A percentile compares a stretch with the other conserved stretches of the same genome.
Evolutionary conservation across 208 protist genomes (phyloP).

Genomic region (Acanthamoeba castellanii): DNA sequence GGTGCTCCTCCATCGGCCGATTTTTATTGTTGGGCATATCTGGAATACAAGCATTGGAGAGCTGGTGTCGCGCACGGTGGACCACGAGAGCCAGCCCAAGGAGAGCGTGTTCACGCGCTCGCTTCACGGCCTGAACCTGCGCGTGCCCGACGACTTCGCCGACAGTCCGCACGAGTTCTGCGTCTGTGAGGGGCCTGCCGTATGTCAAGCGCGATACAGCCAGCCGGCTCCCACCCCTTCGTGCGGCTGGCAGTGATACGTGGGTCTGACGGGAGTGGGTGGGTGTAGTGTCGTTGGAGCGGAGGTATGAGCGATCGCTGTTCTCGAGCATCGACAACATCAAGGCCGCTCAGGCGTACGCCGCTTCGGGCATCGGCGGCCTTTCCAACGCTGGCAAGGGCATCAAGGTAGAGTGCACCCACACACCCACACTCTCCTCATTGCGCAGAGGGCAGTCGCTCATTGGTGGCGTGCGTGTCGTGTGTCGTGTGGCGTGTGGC

Average conservation of each 20-base stretch:
- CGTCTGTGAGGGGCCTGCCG: not conserved
- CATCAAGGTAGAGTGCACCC: slow-evolving; percentile 19
- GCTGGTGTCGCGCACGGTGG: not conserved
- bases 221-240: too few relatives aligned
- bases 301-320: not conserved
- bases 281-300: not conserved
- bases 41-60: too few relatives aligned
- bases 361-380: not conserved
- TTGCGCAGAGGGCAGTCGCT: too few relatives aligned
- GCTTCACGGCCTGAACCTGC: not conserved
- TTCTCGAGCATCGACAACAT: not conserved
- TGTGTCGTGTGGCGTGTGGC: not conserved
- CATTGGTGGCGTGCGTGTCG: too few relatives aligned
- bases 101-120: not conserved
- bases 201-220: not conserved
- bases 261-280: too few relatives aligned
- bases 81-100: not conserved
- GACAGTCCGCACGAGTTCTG: not conserved
- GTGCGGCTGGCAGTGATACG: too few relatives aligned
- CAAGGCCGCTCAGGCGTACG: not conserved
- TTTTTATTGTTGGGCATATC: too few relatives aligned
- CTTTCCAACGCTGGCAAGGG: not conserved
- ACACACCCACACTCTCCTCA: not conserved
- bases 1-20: too few relatives aligned
- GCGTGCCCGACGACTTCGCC: not conserved